Evolutionary conservation across 306 rosid genomes (phyloP), one percentile per base, ranked within the genome.

Genomic region (Prunus padus): DNA sequence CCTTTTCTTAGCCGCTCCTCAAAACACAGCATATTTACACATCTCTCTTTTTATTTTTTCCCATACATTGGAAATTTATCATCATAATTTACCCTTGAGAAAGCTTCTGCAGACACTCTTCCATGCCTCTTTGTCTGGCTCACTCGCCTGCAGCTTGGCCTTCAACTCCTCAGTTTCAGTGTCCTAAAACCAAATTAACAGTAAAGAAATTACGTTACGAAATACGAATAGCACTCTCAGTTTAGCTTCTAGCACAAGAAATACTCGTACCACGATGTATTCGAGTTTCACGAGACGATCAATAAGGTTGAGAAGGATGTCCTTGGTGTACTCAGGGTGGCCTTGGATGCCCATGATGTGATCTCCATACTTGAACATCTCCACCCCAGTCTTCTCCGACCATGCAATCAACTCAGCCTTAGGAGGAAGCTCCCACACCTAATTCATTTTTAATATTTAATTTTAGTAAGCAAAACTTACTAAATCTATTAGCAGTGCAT

Each of bases 331-430:
- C 75, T 95, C 98, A n/a, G 98, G 98, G 81, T 95, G 98, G 13
- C 98, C 98, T 73, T 95, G 98, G 76, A 92, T 95, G 28, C 98
- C 95, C 89, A 95, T 74, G 0, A 95, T 86, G 84, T 92, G 88
- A 20, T 95, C 91, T 25, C 90, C 96, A 59, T 80, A 82, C 77
- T 40, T 85, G 59, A 92, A 95, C 87, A 92, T 87, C 73, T 95
- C 98, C 37, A 92, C 80, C n/a, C 84, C 87, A 0, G 93, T 87
- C 84, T 88, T 90, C 4, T 95, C 96, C 0, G 98, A 95, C 93
- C 91, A 90, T 11, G 85, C 98, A 63, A 92, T 87, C 13, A 87
- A 80, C 84, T 95, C 96, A 2, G 91, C 98, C 81, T 89, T 89
- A 0, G 83, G 76, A 0, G 98, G 98, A 15, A 90, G 86, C 25